Percentiles rank a stretch among this genome's conserved stretches.
These are phyloP conservation scores for Westerdykella aurantiaca DNA, from an alignment of 2,329 filamentous ascomycete species.

Conservation along the genomic window DNA sequence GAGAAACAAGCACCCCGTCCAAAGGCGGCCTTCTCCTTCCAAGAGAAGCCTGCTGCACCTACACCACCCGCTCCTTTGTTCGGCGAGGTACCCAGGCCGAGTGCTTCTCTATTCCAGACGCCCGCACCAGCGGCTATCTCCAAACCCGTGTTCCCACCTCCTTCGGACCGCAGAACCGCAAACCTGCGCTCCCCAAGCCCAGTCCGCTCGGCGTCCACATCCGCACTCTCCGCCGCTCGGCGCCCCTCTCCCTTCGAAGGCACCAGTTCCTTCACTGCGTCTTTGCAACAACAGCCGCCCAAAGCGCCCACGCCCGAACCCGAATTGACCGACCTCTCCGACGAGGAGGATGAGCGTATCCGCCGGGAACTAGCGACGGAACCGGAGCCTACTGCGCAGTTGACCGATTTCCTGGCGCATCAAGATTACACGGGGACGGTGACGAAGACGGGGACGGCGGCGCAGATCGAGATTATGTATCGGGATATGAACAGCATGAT, in stretches of 20 bases:
- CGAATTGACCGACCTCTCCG: constrained; percentile 31
- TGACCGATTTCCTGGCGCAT: constrained; percentile 63
- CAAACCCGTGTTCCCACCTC: constrained; percentile 49
- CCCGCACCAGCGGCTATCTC: constrained; percentile 35
- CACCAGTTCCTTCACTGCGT: constrained; percentile 28
- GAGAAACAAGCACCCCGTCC: constrained; percentile 11
- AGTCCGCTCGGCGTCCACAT: constrained; percentile 53
- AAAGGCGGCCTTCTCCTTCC: constrained; percentile 12
- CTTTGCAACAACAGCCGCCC: constrained; percentile 20
- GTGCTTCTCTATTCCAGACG: constrained; percentile 4
- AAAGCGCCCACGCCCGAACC: constrained; percentile 37
- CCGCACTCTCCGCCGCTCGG: constrained; percentile 29
- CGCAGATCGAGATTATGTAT: constrained; percentile 53
- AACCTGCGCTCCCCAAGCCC: constrained; percentile 70
- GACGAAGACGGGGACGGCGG: constrained; percentile 39
- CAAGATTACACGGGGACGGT: constrained; percentile 40
- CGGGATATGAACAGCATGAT: constrained; percentile 91
- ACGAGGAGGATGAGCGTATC: constrained; percentile 63
- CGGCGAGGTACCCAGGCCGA: constrained; percentile 6
- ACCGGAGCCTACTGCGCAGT: constrained; percentile 54
- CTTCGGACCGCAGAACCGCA: constrained; percentile 40
- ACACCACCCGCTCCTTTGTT: constrained; percentile 23
- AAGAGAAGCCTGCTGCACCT: constrained; percentile 21
- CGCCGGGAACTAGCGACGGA: constrained; percentile 58
- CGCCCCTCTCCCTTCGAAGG: constrained; percentile 29